phyloP scores from a whole-genome alignment of 2,329 filamentous ascomycete species.

The Purpureocillium lavendulum region DNA sequence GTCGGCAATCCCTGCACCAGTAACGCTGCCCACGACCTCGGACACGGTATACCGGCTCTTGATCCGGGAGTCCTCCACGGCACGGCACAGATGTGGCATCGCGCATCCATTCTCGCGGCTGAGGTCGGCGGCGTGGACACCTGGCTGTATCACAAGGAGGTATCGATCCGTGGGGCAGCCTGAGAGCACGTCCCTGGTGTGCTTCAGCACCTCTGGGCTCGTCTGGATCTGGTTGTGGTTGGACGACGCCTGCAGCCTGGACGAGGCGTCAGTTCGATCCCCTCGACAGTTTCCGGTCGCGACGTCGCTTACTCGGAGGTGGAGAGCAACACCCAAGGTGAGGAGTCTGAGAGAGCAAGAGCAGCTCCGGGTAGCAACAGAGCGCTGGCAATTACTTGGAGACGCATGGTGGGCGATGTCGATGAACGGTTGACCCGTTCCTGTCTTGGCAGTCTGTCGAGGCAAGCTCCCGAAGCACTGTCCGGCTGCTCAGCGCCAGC shows the following conservation, averaged over 20 bases:
- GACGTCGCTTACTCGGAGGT: constrained; percentile 60
- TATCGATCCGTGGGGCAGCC: constrained; percentile 69
- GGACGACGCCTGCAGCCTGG: constrained; percentile 24
- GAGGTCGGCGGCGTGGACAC: constrained; percentile 64
- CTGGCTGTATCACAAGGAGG: constrained; percentile 69
- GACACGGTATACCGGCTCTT: constrained; percentile 38
- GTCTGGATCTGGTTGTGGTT: constrained; percentile 39
- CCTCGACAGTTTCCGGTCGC: neutral
- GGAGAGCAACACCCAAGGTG: constrained; percentile 83
- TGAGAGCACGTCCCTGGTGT: constrained; percentile 44
- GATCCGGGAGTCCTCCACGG: constrained; percentile 25
- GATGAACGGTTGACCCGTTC: constrained; percentile 1
- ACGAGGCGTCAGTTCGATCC: constrained; percentile 3
- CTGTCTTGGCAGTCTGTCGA: constrained; percentile 15
- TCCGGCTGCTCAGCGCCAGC: constrained; percentile 8
- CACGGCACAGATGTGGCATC: constrained; percentile 43
- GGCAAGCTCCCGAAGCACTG: constrained; percentile 11
- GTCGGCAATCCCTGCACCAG: constrained; percentile 29
- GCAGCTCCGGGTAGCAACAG: constrained; percentile 49
- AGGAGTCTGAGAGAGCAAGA: constrained; percentile 75
- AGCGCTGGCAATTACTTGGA: constrained; percentile 39
- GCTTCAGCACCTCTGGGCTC: constrained; percentile 31
- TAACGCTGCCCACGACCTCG: constrained; percentile 46
- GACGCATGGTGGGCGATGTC: constrained; percentile 38
- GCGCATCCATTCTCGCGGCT: constrained; percentile 37